Percentiles rank a stretch among this genome's conserved stretches.
These are phyloP conservation scores for Colletotrichum sublineola DNA, from an alignment of 2,329 filamentous ascomycete genomes.

Conservation along the genomic window DNA sequence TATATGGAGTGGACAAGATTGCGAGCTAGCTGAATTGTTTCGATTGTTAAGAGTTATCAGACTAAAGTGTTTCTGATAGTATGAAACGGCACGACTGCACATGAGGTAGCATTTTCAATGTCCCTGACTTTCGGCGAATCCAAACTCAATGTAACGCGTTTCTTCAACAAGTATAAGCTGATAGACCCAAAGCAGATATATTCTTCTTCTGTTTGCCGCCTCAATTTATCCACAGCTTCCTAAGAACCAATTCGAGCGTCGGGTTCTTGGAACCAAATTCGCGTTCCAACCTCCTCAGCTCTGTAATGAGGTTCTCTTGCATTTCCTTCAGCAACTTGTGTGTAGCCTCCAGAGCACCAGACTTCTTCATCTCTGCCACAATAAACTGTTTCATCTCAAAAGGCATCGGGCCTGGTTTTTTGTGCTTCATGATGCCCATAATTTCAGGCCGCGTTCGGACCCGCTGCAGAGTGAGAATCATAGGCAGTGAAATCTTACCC, in stretches of 20 bases:
- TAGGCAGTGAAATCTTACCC: constrained; percentile 55
- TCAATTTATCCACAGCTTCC: constrained; percentile 1
- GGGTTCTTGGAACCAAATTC: constrained; percentile 12
- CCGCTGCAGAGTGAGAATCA: constrained; percentile 44
- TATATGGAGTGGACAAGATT: too few relatives aligned
- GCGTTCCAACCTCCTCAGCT: constrained; percentile 6
- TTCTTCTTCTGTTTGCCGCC: too few relatives aligned
- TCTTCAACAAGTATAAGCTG: too few relatives aligned
- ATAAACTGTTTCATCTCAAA: constrained; percentile 17
- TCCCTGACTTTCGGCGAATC: too few relatives aligned
- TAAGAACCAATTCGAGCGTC: not conserved
- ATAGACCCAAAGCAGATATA: too few relatives aligned
- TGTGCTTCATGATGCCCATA: constrained; percentile 18
- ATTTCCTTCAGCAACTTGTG: not conserved
- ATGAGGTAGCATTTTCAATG: too few relatives aligned
- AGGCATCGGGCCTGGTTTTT: constrained; percentile 21
- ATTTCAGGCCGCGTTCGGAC: constrained; percentile 15
- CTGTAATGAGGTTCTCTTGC: not conserved
- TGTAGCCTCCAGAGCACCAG: not conserved
- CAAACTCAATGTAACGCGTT: too few relatives aligned
- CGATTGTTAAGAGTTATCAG: too few relatives aligned
- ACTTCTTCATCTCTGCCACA: constrained; percentile 9
- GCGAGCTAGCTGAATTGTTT: too few relatives aligned
- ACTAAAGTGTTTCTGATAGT: too few relatives aligned
- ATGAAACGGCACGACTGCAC: too few relatives aligned